Evolutionary conservation across 2,329 filamentous ascomycete species (phyloP).

Genomic region (Fusarium longipes): DNA sequence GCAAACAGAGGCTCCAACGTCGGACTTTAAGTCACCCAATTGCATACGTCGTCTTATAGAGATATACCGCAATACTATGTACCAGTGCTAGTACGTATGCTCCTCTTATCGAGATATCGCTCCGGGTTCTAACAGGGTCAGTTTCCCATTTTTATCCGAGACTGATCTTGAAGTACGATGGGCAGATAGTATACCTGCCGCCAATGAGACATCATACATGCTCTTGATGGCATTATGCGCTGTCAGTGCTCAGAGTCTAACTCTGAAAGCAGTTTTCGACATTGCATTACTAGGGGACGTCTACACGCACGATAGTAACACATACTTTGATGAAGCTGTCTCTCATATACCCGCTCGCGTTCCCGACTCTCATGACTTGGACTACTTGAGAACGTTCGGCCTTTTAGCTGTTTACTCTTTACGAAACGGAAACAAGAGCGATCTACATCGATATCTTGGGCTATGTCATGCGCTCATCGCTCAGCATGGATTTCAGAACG

Average conservation of each 20-base stretch:
- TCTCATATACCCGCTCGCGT: background rate
- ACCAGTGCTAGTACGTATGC: background rate
- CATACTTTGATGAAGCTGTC: background rate
- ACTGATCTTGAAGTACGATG: background rate
- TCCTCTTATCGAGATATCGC: accelerated
- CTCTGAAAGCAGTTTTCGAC: constrained; percentile 3
- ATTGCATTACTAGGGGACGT: background rate
- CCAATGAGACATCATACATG: background rate
- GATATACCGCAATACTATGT: constrained; percentile 5
- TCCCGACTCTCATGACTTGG: background rate
- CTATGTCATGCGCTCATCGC: background rate
- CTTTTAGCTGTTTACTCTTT: background rate
- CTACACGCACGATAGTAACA: background rate
- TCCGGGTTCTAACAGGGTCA: background rate
- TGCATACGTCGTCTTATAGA: background rate
- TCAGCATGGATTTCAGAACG: background rate
- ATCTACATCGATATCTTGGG: background rate
- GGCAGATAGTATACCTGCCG: background rate
- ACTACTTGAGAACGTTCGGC: background rate
- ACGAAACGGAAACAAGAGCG: background rate
- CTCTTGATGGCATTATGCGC: background rate
- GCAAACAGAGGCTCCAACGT: background rate
- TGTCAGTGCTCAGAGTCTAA: constrained; percentile 1
- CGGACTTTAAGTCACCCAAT: background rate
- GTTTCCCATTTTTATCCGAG: constrained; percentile 2